Conservation (phyloP, 352 stramenopile genomes). For the Globisporangium uncinulatum region DNA sequence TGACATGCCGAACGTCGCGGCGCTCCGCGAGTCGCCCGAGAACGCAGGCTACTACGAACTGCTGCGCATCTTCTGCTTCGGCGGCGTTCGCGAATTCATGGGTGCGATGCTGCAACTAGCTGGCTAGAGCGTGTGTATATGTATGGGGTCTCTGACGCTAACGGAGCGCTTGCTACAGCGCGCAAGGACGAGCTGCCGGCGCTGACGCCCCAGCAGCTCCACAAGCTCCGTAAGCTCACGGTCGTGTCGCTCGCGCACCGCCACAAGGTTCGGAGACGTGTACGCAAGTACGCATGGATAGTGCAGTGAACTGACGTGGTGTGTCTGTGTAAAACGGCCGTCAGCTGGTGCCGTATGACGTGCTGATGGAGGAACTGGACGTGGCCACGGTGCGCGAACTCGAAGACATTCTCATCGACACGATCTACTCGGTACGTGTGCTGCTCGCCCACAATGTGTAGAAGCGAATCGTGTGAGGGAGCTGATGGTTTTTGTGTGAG, state of each 20-base stretch:
- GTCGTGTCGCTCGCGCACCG: constrained; percentile 79
- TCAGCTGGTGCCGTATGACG: constrained; percentile 79
- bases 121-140: background rate
- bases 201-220: constrained; percentile 60
- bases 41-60: constrained; percentile 74
- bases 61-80: constrained; percentile 90
- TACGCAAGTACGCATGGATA: background rate
- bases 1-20: constrained; percentile 88
- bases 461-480: background rate
- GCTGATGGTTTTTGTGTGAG: background rate
- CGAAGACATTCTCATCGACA: constrained; percentile 92
- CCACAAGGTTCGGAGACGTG: constrained; percentile 56
- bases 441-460: background rate
- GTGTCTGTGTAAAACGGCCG: background rate
- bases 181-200: constrained; percentile 58
- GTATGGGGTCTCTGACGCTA: background rate
- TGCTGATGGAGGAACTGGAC: constrained; percentile 70
- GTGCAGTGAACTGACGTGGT: background rate
- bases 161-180: constrained; percentile 14
- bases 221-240: constrained; percentile 89
- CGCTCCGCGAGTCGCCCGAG: constrained; percentile 56
- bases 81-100: constrained; percentile 81
- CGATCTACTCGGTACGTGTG: constrained; percentile 84
- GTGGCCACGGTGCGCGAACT: constrained; percentile 82
- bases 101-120: constrained; percentile 31